These are phyloP conservation scores for Mucor circinelloides DNA, from an alignment of 371 early-diverging fungal species.

Conservation along the genomic window DNA sequence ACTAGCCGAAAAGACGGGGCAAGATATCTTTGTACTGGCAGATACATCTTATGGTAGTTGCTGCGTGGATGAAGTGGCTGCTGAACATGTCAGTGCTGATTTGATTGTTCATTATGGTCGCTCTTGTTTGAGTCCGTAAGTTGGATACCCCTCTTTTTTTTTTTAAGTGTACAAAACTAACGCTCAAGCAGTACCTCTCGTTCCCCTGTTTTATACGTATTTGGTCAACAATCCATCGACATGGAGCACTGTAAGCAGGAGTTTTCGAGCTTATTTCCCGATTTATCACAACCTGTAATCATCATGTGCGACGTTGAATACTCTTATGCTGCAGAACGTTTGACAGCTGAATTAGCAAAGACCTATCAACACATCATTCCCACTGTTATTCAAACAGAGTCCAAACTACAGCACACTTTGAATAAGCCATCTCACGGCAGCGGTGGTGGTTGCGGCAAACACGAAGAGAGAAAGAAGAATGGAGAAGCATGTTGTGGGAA, in stretches of 20 bases:
- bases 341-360: slow-evolving; percentile 18
- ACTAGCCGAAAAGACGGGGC: slow-evolving; percentile 49
- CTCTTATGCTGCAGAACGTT: slow-evolving; percentile 60
- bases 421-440: background rate
- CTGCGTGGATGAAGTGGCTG: slow-evolving; percentile 96
- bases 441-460: background rate
- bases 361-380: slow-evolving; percentile 45
- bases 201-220: slow-evolving; percentile 85
- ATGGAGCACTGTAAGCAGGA: slow-evolving; percentile 49
- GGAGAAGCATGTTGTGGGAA: slow-evolving; percentile 20
- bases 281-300: slow-evolving; percentile 54
- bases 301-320: slow-evolving; percentile 81
- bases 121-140: slow-evolving; percentile 86
- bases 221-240: slow-evolving; percentile 77
- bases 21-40: slow-evolving; percentile 77
- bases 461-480: slow-evolving; percentile 5
- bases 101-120: slow-evolving; percentile 92
- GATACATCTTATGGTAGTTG: slow-evolving; percentile 97
- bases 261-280: slow-evolving; percentile 46
- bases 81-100: slow-evolving; percentile 84
- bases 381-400: slow-evolving; percentile 56
- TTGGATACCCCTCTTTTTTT: background rate
- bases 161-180: background rate
- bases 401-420: slow-evolving; percentile 40
- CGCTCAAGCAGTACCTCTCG: slow-evolving; percentile 62